A percentile compares a stretch with the other conserved stretches of the same genome.
Evolutionary conservation across 805 yeast genomes (phyloP).

Genomic region (Kodamaea kaohsiungensis): DNA sequence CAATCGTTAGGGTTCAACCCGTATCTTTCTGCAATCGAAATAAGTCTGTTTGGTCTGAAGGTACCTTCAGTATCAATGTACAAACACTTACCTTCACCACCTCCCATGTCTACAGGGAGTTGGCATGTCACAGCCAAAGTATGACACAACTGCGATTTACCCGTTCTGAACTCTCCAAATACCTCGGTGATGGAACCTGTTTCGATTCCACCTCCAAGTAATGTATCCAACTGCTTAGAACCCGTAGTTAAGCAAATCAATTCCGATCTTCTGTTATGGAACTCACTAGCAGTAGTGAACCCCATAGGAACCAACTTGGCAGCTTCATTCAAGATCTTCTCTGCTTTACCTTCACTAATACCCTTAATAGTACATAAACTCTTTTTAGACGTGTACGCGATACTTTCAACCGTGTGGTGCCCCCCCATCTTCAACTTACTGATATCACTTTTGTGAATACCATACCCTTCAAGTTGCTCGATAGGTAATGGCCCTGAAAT

Average conservation of each 20-base stretch:
- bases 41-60: constrained; percentile 86
- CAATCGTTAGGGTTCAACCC: constrained; percentile 93
- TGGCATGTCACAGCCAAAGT: constrained; percentile 97
- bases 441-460: constrained; percentile 78
- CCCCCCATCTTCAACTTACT: constrained; percentile 82
- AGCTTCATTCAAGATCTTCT: constrained; percentile 78
- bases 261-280: constrained; percentile 85
- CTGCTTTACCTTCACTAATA: constrained; percentile 94
- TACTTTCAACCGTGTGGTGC: constrained; percentile 83
- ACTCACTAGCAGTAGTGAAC: constrained; percentile 94
- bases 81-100: constrained; percentile 97
- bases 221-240: constrained; percentile 87
- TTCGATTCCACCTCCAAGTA: constrained; percentile 95
- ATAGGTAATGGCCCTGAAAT: constrained; percentile 59
- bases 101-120: constrained; percentile 94
- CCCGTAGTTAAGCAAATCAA: constrained; percentile 94
- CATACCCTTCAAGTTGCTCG: constrained; percentile 70
- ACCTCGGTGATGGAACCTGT: constrained; percentile 96
- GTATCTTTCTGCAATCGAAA: constrained; percentile 86
- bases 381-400: constrained; percentile 91
- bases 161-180: constrained; percentile 97
- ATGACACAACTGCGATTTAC: constrained; percentile 95
- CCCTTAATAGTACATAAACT: constrained; percentile 79
- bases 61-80: constrained; percentile 98
- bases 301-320: constrained; percentile 91